These are phyloP conservation scores for Lipomyces kockii DNA, from an alignment of 805 yeast species.

Conservation along the genomic window DNA sequence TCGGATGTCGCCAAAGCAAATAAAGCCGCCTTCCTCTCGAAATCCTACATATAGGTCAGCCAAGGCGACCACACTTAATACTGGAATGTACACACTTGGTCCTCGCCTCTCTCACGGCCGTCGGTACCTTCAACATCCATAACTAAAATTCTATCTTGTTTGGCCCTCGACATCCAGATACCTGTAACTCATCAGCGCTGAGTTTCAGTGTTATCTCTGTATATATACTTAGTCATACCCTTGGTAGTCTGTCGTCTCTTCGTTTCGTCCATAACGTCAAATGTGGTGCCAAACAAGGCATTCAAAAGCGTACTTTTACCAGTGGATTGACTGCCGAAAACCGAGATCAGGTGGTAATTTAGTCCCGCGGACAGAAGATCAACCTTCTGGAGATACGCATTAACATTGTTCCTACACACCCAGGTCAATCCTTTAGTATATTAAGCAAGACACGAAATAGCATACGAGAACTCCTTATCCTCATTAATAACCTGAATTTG, in stretches of 20 bases:
- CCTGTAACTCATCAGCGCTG: constrained; percentile 17
- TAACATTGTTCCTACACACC: constrained; percentile 19
- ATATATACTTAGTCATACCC: constrained; percentile 53
- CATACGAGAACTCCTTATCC: constrained; percentile 53
- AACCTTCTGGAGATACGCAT: constrained; percentile 47
- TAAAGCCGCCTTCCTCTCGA: constrained; percentile 93
- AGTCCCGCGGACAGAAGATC: constrained; percentile 57
- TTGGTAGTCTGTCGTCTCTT: constrained; percentile 88
- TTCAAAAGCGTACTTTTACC: constrained; percentile 94
- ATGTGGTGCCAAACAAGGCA: constrained; percentile 79
- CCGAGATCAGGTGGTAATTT: constrained; percentile 88
- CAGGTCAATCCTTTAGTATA: neutral
- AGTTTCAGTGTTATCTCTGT: neutral
- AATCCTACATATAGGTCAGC: constrained; percentile 55
- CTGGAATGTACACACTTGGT: constrained; percentile 53
- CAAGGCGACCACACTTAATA: too few species aligned
- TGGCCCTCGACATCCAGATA: constrained; percentile 39
- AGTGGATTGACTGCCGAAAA: constrained; percentile 95
- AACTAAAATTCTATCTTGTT: constrained; percentile 60
- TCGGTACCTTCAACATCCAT: constrained; percentile 99
- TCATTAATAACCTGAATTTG: constrained; percentile 58
- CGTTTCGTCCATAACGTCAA: constrained; percentile 91
- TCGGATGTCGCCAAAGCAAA: constrained; percentile 94
- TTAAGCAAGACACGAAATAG: constrained; percentile 23
- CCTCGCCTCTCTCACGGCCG: constrained; percentile 97